phyloP scores from a whole-genome alignment of 768 basidiomycete genomes.

The Hemileccinum rubropunctum region DNA sequence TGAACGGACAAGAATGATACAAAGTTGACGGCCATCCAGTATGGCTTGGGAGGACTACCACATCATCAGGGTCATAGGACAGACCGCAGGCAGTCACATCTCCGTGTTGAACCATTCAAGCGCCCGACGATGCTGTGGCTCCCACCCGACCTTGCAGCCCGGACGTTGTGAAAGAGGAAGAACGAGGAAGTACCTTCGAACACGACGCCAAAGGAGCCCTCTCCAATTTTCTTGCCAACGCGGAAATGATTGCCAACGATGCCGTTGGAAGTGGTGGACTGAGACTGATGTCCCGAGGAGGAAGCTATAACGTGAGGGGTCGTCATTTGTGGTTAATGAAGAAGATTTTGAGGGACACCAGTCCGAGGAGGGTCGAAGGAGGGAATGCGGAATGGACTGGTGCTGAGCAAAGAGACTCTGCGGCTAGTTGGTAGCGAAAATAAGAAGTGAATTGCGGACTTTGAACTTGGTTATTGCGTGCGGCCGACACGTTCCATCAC shows the following conservation, averaged over 20 bases:
- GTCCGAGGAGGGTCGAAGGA: conserved; percentile 27
- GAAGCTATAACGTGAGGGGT: conserved; percentile 85
- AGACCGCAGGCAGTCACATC: conserved; percentile 4
- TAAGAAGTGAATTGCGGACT: conserved; percentile 32
- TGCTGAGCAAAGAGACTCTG: conserved; percentile 21
- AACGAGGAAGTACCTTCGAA: conserved; percentile 73
- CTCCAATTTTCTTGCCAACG: conserved; percentile 98
- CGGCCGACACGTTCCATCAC: conserved; percentile 30
- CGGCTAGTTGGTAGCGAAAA: conserved; percentile 26
- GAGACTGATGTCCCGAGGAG: conserved; percentile 65
- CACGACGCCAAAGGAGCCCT: conserved; percentile 98
- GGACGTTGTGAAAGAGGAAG: neutral
- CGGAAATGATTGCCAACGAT: conserved; percentile 79
- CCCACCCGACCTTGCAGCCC: neutral
- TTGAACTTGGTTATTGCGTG: conserved; percentile 25
- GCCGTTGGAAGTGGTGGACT: conserved; percentile 61
- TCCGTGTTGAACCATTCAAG: conserved; percentile 6
- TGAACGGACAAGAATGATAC: conserved; percentile 7
- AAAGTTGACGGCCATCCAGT: conserved; percentile 5
- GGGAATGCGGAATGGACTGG: conserved; percentile 20
- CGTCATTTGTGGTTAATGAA: conserved; percentile 46
- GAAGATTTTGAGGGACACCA: conserved; percentile 23
- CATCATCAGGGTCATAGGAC: conserved; percentile 5
- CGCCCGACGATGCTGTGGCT: conserved; percentile 10
- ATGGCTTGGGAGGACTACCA: conserved; percentile 3